A percentile compares a stretch with the other conserved stretches of the same genome.
These are phyloP conservation scores for Penicillium steckii DNA, from an alignment of 495 filamentous ascomycete genomes.

Conservation along the genomic window DNA sequence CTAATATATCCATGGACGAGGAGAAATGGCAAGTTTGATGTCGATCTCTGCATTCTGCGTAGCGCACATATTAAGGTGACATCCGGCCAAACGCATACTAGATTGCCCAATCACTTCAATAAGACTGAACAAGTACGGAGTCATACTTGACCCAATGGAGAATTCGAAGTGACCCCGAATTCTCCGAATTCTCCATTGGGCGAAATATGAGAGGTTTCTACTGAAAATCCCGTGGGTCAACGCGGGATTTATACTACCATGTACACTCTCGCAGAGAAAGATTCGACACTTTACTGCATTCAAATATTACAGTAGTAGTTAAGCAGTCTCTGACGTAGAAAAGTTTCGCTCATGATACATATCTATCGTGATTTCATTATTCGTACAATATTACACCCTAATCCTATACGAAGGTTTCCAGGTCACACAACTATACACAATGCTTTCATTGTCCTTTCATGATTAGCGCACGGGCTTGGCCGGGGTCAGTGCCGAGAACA, in stretches of 20 bases:
- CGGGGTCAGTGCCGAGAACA: constrained; percentile 46
- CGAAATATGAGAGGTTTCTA: no score
- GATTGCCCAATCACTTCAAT: no score
- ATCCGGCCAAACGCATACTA: background rate
- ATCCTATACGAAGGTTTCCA: constrained; percentile 5
- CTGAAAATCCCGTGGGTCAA: no score
- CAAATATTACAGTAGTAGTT: constrained; percentile 10
- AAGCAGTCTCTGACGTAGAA: background rate
- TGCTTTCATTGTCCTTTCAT: constrained; percentile 21
- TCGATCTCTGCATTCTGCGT: constrained; percentile 12
- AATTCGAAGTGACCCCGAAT: no score
- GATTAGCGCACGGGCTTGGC: constrained; percentile 45
- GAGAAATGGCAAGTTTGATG: constrained; percentile 1
- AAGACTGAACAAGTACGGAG: no score
- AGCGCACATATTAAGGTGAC: constrained; percentile 1
- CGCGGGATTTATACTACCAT: no score
- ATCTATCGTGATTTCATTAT: constrained; percentile 48
- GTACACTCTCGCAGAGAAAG: background rate
- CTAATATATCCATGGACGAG: background rate
- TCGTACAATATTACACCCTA: constrained; percentile 34
- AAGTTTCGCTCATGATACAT: constrained; percentile 37
- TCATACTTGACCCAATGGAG: no score
- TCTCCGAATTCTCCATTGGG: no score
- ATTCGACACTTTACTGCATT: background rate
- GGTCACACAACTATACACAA: background rate